Evolutionary conservation across 768 basidiomycete species (phyloP).

Genomic region (Podaxis sp.): DNA sequence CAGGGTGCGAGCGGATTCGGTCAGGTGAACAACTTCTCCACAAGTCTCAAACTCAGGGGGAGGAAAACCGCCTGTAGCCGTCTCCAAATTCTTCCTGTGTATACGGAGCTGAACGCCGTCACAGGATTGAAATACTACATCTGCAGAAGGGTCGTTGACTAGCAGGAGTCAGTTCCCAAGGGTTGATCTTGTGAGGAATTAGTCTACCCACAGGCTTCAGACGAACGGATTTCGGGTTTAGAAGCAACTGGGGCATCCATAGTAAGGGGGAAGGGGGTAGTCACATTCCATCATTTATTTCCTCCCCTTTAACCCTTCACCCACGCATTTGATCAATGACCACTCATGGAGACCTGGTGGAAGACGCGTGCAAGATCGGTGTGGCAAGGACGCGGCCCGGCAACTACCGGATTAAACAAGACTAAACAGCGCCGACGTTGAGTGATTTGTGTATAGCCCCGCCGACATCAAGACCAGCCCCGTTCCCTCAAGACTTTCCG

Average conservation of each 20-base stretch:
- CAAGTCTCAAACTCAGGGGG: conserved; percentile 24
- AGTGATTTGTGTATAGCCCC: conserved; percentile 1
- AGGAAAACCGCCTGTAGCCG: conserved; percentile 28
- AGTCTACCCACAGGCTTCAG: not conserved
- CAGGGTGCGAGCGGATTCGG: conserved; percentile 23
- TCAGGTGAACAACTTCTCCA: conserved; percentile 25
- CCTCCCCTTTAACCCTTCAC: not conserved
- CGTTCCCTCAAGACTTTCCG: conserved; percentile 12
- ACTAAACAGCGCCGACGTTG: not conserved
- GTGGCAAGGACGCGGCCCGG: not conserved
- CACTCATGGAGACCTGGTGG: not conserved
- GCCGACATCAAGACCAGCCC: conserved; percentile 13
- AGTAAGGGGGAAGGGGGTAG: not conserved
- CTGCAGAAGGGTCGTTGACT: conserved; percentile 29
- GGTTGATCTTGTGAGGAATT: not conserved
- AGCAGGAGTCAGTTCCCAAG: not conserved
- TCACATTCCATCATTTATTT: not conserved
- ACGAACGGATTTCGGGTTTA: not conserved
- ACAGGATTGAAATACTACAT: conserved; percentile 29
- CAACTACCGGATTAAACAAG: conserved; percentile 5
- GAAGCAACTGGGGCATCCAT: not conserved
- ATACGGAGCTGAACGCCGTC: conserved; percentile 27
- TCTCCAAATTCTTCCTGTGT: conserved; percentile 28
- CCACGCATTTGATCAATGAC: not conserved
- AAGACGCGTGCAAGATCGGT: not conserved